phyloP scores from a whole-genome alignment of 2,329 filamentous ascomycete genomes.

The Diaporthe helianthi region DNA sequence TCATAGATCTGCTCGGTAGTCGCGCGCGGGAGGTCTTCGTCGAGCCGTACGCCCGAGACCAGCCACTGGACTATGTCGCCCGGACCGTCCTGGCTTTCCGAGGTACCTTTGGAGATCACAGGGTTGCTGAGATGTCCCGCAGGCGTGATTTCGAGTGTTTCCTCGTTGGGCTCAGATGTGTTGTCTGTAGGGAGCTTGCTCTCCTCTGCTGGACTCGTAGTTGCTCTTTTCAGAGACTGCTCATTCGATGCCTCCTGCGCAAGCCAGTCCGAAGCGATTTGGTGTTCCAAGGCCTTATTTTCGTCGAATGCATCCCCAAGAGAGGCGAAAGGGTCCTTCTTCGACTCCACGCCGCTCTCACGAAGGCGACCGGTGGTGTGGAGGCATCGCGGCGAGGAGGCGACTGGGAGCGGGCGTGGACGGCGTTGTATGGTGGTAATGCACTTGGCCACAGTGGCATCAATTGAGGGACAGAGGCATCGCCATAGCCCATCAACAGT shows the following conservation, averaged over 20 bases:
- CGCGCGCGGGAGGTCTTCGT: conserved; percentile 39
- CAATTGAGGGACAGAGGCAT: conserved; percentile 66
- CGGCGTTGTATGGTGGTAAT: conserved; percentile 37
- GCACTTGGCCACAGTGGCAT: conserved; percentile 47
- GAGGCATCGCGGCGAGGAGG: conserved; percentile 1
- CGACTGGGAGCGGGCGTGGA: not conserved
- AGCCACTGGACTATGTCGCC: conserved; percentile 31
- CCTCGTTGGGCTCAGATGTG: not conserved
- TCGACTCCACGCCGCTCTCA: not conserved
- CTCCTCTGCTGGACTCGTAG: not conserved
- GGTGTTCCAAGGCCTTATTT: not conserved
- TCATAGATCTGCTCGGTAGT: conserved; percentile 53
- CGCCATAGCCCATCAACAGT: conserved; percentile 68
- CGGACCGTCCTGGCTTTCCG: not conserved
- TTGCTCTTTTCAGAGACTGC: not conserved
- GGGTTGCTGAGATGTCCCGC: not conserved
- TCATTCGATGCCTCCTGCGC: not conserved
- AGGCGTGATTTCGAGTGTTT: not conserved
- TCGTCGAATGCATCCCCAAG: not conserved
- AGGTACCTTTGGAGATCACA: not conserved
- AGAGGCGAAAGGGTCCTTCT: not conserved
- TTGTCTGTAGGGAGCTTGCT: not conserved
- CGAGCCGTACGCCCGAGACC: conserved; percentile 34
- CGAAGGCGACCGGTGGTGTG: conserved; percentile 6
- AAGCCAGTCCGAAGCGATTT: not conserved